phyloP scores from a whole-genome alignment of 2,329 filamentous ascomycete species.

The Neonectria sp. region DNA sequence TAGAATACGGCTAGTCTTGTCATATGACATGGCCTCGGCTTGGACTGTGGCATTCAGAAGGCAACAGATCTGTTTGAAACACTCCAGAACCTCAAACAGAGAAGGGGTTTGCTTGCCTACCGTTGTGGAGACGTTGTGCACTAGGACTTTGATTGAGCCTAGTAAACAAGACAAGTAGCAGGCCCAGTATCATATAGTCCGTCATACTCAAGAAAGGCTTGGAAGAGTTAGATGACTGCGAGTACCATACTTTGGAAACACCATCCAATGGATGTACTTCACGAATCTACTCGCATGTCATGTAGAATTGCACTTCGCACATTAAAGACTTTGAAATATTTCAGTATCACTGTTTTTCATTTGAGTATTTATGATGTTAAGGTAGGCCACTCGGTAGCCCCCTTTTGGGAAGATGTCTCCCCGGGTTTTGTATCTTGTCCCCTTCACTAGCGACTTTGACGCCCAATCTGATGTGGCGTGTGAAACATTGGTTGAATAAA shows the following conservation, averaged over 20 bases:
- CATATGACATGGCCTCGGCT: neutral
- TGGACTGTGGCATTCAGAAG: neutral
- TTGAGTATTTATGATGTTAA: constrained; percentile 27
- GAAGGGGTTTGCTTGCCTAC: neutral
- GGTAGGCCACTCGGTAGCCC: constrained; percentile 3
- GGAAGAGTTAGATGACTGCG: neutral
- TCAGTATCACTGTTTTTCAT: constrained; percentile 31
- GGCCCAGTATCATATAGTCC: too few species aligned
- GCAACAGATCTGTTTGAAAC: neutral
- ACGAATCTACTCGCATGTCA: neutral
- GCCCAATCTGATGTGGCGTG: constrained; percentile 34
- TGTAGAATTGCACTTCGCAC: too few species aligned
- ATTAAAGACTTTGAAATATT: constrained; percentile 17
- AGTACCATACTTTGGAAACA: neutral
- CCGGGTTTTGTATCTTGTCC: constrained; percentile 22
- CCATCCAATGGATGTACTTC: neutral
- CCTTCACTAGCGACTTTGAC: constrained; percentile 19
- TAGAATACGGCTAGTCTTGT: neutral
- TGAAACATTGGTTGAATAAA: constrained; percentile 35
- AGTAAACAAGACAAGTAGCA: neutral
- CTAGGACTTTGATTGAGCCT: neutral
- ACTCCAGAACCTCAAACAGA: neutral
- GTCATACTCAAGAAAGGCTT: neutral
- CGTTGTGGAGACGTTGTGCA: neutral
- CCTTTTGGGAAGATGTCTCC: constrained; percentile 12